Evolutionary conservation across 192 early-diverging fungal genomes (phyloP).

Genomic region (Backusella macrospora): DNA sequence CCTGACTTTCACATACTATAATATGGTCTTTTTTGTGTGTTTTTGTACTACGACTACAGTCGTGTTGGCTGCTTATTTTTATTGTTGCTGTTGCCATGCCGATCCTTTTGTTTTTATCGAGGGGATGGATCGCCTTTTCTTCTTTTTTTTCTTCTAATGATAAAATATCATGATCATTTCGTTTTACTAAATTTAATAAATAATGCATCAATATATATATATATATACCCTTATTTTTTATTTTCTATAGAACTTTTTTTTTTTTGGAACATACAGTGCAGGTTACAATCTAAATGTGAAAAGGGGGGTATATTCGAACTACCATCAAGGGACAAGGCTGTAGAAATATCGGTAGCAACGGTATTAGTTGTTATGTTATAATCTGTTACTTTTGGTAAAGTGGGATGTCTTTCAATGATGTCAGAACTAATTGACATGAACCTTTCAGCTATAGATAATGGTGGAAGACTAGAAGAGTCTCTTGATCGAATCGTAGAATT

Average conservation of each 20-base stretch:
- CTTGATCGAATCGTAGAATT: background rate
- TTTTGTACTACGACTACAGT: background rate
- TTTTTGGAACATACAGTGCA: background rate
- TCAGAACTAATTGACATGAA: slow-evolving; percentile 11
- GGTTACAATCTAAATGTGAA: background rate
- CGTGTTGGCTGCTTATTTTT: background rate
- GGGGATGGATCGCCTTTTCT: background rate
- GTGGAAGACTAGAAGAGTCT: background rate
- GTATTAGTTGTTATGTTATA: background rate
- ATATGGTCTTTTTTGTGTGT: background rate
- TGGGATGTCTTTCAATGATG: background rate
- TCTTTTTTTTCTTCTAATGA: background rate
- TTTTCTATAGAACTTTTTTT: background rate
- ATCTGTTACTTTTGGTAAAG: background rate
- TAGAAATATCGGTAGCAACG: background rate
- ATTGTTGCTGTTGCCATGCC: background rate
- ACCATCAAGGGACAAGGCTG: background rate
- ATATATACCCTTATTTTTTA: background rate
- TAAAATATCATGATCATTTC: background rate
- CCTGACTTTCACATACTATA: slow-evolving; percentile 11
- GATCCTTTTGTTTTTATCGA: slow-evolving; percentile 7
- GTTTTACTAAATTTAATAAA: background rate
- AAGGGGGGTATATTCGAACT: background rate
- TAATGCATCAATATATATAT: background rate
- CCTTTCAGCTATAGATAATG: slow-evolving; percentile 14